Evolutionary conservation across 1,284 basidiomycete genomes (phyloP).

Genomic region (Trichosporon sp.): DNA sequence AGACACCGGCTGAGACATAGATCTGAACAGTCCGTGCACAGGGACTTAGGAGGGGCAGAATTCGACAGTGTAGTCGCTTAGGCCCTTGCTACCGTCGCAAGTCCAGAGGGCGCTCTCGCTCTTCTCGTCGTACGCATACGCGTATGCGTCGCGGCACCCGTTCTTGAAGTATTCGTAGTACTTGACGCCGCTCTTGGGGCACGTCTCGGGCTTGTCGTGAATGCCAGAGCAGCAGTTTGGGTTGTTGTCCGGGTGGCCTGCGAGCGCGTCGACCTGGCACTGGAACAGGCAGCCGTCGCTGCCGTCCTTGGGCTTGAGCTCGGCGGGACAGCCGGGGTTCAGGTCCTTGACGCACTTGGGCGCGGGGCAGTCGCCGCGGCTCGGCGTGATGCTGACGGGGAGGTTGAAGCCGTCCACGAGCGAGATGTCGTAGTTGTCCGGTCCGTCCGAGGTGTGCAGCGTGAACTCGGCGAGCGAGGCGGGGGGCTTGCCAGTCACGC

Average conservation of each 20-base stretch:
- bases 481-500: constrained; percentile 24
- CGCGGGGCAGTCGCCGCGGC: constrained; percentile 27
- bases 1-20: neutral
- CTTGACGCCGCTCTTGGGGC: neutral
- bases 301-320: neutral
- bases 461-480: constrained; percentile 45
- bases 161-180: constrained; percentile 43
- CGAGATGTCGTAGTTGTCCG: constrained; percentile 21
- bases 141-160: constrained; percentile 40
- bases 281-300: neutral
- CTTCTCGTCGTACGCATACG: constrained; percentile 45
- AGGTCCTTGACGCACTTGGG: constrained; percentile 39
- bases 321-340: constrained; percentile 37
- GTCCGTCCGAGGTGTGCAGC: constrained; percentile 18
- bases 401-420: constrained; percentile 3
- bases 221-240: constrained; percentile 7
- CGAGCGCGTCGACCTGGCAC: constrained; percentile 2
- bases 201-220: constrained; percentile 1
- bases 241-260: neutral
- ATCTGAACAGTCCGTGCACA: too few species aligned
- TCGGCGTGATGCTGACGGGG: constrained; percentile 29
- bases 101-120: constrained; percentile 39
- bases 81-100: constrained; percentile 28
- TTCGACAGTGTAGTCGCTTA: constrained; percentile 40
- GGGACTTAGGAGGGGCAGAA: constrained; percentile 38